These are phyloP conservation scores for Jaltomata sinuosa DNA, from an alignment of 257 asterid species.

Conservation along the genomic window DNA sequence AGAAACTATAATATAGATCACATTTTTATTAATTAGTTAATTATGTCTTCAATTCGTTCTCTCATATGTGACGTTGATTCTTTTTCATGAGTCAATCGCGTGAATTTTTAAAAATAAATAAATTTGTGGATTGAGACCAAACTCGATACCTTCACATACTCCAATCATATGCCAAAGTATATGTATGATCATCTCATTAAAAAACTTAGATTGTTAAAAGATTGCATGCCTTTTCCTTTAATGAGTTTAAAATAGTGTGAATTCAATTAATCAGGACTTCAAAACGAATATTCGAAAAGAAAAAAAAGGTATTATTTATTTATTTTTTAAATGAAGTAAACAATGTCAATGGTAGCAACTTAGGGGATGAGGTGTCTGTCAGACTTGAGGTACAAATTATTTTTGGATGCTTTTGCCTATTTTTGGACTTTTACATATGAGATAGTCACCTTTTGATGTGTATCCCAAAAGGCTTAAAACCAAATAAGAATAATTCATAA, in stretches of 20 bases:
- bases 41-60: no score
- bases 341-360: background rate
- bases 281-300: no score
- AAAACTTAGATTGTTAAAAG: background rate
- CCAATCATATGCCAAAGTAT: no score
- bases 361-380: background rate
- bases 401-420: background rate
- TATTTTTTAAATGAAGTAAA: background rate
- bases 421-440: background rate
- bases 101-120: no score
- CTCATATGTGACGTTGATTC: background rate
- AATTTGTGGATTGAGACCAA: accelerated
- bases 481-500: background rate
- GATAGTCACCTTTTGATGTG: background rate
- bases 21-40: no score
- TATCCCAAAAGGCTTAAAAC: background rate
- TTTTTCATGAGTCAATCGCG: no score
- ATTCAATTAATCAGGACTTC: background rate
- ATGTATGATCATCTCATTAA: background rate
- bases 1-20: background rate
- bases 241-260: background rate
- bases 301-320: background rate
- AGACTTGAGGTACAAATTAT: background rate
- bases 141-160: background rate
- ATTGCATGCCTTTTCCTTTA: background rate